Percentiles rank a stretch among this genome's conserved stretches.
Conservation (phyloP, 2,329 filamentous ascomycete genomes). For the Bisporella sp. region DNA sequence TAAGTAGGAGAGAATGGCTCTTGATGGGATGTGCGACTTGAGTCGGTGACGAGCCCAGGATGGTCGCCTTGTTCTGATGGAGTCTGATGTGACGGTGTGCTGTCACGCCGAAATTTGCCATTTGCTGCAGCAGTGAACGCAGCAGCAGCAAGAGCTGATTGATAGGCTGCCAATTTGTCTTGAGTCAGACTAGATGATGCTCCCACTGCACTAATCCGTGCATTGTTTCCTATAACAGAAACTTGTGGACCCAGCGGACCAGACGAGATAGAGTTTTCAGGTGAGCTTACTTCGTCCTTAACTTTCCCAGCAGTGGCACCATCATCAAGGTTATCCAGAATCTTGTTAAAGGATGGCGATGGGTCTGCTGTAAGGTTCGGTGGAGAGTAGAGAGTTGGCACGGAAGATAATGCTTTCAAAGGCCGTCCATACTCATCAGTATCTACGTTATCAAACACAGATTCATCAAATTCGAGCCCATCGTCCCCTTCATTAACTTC, state of each 20-base stretch:
- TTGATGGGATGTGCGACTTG: constrained; percentile 29
- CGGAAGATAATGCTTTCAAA: constrained; percentile 36
- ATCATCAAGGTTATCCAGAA: neutral
- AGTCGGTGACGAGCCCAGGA: constrained; percentile 33
- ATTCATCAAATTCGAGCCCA: constrained; percentile 59
- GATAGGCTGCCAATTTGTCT: constrained; percentile 63
- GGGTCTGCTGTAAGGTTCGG: constrained; percentile 14
- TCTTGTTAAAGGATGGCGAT: constrained; percentile 12
- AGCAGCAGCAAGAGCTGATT: constrained; percentile 77
- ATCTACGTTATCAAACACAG: constrained; percentile 63
- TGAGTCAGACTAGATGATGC: constrained; percentile 37
- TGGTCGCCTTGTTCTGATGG: constrained; percentile 24
- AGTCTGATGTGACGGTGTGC: constrained; percentile 13
- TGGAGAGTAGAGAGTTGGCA: constrained; percentile 24
- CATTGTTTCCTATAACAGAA: constrained; percentile 12
- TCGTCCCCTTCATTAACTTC: constrained; percentile 40
- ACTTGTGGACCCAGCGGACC: constrained; percentile 8
- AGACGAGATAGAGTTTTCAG: constrained; percentile 1
- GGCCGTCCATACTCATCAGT: constrained; percentile 54
- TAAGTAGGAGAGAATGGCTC: constrained; percentile 27
- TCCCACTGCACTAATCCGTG: neutral
- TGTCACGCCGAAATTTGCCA: constrained; percentile 64
- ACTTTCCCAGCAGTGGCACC: neutral
- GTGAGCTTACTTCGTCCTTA: neutral
- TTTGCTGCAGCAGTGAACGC: constrained; percentile 69